phyloP scores from a whole-genome alignment of 78 protist genomes.

The Pelomyxa schiedti region DNA sequence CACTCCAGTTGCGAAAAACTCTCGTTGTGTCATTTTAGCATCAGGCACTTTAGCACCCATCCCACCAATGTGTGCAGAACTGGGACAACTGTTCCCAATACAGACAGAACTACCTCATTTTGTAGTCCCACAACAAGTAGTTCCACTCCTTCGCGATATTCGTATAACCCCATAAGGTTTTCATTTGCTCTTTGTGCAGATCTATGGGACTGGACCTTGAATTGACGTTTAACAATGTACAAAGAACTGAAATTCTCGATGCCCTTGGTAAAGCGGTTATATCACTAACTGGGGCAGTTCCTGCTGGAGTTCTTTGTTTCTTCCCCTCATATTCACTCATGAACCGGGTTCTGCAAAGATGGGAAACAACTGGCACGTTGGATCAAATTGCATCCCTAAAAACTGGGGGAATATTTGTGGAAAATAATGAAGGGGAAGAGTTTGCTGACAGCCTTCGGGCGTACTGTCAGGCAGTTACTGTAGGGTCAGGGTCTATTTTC shows the following conservation, averaged over 20 bases:
- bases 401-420: not conserved
- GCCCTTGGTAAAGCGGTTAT: not conserved
- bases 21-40: not conserved
- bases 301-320: conserved; percentile 27
- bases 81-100: conserved; percentile 7
- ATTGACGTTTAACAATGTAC: not conserved
- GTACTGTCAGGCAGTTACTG: not conserved
- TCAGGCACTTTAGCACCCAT: conserved; percentile 19
- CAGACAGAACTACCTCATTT: conserved; percentile 9
- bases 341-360: not conserved
- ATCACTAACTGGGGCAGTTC: not conserved
- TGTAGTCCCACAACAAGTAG: not conserved
- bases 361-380: not conserved
- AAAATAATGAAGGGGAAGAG: not conserved
- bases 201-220: too few relatives aligned
- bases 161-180: too few relatives aligned
- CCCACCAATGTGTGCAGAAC: conserved; percentile 7
- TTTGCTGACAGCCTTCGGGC: not conserved
- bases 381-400: not conserved
- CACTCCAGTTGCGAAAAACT: not conserved
- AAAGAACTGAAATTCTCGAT: not conserved
- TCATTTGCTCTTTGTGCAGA: not conserved
- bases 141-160: not conserved
- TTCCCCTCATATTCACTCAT: conserved; percentile 22
- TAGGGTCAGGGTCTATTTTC: conserved; percentile 13